Conservation (phyloP, 2,329 filamentous ascomycete species). For the Allantophomopsis cytisporea region DNA sequence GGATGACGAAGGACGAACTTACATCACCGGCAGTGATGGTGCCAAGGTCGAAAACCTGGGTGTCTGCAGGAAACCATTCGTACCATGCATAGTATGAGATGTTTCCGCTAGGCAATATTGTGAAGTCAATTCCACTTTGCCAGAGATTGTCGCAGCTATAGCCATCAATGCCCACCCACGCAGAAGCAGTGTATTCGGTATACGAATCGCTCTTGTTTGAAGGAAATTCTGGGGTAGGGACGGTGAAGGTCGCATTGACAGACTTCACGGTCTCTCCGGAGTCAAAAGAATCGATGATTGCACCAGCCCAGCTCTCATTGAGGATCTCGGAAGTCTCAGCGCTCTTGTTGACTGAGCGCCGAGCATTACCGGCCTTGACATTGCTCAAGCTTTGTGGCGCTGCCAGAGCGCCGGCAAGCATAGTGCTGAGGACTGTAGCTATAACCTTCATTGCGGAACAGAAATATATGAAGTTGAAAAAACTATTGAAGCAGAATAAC, state of each 20-base stretch:
- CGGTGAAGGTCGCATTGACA: background rate
- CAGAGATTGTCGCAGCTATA: too few species aligned
- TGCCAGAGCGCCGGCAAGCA: background rate
- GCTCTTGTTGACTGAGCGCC: background rate
- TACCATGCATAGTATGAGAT: too few species aligned
- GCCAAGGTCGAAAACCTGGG: too few species aligned
- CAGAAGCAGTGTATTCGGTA: background rate
- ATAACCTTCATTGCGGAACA: background rate
- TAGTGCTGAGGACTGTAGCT: background rate
- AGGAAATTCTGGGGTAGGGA: background rate
- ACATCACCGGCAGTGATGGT: too few species aligned
- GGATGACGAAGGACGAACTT: too few species aligned
- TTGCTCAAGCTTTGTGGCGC: background rate
- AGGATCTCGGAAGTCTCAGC: background rate
- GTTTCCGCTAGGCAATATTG: too few species aligned
- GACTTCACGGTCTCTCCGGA: background rate
- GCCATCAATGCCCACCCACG: background rate
- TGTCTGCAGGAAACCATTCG: too few species aligned
- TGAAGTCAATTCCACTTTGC: too few species aligned
- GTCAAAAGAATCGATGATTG: background rate
- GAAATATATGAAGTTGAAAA: too few species aligned
- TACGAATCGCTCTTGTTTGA: background rate
- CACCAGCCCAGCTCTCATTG: background rate
- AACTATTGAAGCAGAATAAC: too few species aligned
- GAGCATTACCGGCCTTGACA: background rate